Percentiles rank a stretch among this genome's conserved stretches.
phyloP scores from a whole-genome alignment of 495 filamentous ascomycete species.

The Tuber microsphaerosporum region DNA sequence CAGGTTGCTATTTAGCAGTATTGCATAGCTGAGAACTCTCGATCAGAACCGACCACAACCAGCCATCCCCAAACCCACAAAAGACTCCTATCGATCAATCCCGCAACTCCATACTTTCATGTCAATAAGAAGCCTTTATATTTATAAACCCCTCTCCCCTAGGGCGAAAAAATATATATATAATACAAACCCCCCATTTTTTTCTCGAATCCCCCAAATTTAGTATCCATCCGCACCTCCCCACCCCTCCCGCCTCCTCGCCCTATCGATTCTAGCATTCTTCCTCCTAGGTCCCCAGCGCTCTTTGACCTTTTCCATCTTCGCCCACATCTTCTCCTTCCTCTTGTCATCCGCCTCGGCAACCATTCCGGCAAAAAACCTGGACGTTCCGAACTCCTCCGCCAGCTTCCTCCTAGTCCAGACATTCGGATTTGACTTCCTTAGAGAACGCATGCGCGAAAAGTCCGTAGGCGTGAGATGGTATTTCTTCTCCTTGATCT shows the following conservation, averaged over 20 bases:
- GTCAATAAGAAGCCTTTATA: neutral
- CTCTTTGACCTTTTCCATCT: constrained; percentile 31
- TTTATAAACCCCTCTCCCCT: neutral
- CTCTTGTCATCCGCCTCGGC: constrained; percentile 24
- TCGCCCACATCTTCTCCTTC: constrained; percentile 27
- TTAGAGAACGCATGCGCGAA: constrained; percentile 70
- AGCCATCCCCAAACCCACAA: neutral
- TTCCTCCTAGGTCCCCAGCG: constrained; percentile 34
- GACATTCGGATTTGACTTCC: constrained; percentile 67
- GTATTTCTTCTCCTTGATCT: constrained; percentile 55
- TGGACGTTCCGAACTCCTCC: constrained; percentile 24
- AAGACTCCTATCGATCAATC: neutral
- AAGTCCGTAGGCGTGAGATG: constrained; percentile 69
- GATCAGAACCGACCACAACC: neutral
- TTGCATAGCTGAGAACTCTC: neutral
- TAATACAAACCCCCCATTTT: neutral
- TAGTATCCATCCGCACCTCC: constrained; percentile 37
- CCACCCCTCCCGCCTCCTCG: constrained; percentile 36
- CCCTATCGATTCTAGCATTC: constrained; percentile 30
- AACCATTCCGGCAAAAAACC: constrained; percentile 37
- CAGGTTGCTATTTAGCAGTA: neutral
- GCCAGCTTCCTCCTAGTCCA: constrained; percentile 56
- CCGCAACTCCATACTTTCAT: neutral
- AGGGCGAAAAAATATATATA: neutral
- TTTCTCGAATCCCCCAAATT: neutral